Evolutionary conservation across 1,284 basidiomycete species (phyloP), one percentile per base, ranked within the genome.

Genomic region (Sutorius eximius): DNA sequence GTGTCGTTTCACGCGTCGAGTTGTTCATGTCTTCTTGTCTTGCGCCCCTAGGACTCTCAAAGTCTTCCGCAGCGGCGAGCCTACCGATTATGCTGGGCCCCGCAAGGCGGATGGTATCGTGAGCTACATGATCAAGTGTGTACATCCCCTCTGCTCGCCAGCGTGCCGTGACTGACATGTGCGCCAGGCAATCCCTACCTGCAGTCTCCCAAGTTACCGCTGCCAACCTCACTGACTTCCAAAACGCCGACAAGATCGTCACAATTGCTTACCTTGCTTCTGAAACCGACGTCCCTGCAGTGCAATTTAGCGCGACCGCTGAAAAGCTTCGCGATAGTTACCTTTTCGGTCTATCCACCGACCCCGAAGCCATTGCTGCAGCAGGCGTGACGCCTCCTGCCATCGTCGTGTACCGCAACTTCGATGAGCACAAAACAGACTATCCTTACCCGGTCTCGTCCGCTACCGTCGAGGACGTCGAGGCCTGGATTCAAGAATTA

Each of bases 21-120:
- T n/a, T 24, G 2, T 41, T 42, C 13, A 53, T n/a, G 33, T 33
- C 45, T 9, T 15, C 10, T 9, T 24, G 29, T 15, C 10, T 9
- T 24, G 29, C 9, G 20, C 33, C 32, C 49, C 52, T 18, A 90
- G 87, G 20, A 91, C 90, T 16, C 74, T 95, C 63, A 95, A 97
- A 72, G 88, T 99, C 46, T 99, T 95, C 86, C 88, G 89, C 64
- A 83, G 91, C 60, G 97, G 96, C 56, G 82, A 83, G 41, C 72
- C 86, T 42, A 71, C 78, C 22, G 89, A 94, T 52, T 99, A 99
- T 76, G 75, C 71, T 58, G 97, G 97, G 46, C 89, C 94, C 43
- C 83, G 97, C 56, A 93, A 98, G 75, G 88, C 94, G 16, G 97
- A 99, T 63, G 96, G 97, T 32, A 99, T 99, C 68, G 80, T 98